Percentiles rank a stretch among this genome's conserved stretches.
These are phyloP conservation scores for Odontarrhena argentea DNA, from an alignment of 345 rosid genomes.

Conservation along the genomic window DNA sequence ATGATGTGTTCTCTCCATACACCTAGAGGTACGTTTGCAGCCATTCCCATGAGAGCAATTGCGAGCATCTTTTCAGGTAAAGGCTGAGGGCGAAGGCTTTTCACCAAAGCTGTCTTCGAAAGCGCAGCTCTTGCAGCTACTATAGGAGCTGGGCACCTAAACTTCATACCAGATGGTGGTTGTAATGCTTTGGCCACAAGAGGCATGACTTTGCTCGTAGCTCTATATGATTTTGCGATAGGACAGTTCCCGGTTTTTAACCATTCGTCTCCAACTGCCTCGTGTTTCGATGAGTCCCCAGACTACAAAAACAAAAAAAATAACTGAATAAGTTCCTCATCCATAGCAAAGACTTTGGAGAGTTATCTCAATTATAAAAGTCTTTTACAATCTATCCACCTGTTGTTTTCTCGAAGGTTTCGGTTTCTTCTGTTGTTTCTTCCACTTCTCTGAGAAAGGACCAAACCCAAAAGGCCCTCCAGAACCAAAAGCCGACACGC, in stretches of 20 bases:
- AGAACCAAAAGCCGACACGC: slow-evolving; percentile 75
- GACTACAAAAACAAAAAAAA: slow-evolving; percentile 44
- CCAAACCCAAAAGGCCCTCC: slow-evolving; percentile 81
- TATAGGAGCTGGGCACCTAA: slow-evolving; percentile 77
- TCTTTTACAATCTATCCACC: slow-evolving; percentile 43
- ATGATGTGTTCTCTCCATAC: slow-evolving; percentile 85
- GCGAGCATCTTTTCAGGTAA: slow-evolving; percentile 80
- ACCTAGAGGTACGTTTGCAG: slow-evolving; percentile 79
- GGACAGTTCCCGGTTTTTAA: slow-evolving; percentile 80
- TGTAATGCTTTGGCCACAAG: slow-evolving; percentile 65
- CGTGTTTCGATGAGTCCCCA: slow-evolving; percentile 58
- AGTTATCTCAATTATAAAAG: neutral
- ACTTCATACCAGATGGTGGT: slow-evolving; percentile 65
- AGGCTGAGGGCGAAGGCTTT: slow-evolving; percentile 79
- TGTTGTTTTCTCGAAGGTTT: slow-evolving; percentile 56
- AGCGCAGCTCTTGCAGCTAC: slow-evolving; percentile 88
- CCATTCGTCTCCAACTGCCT: slow-evolving; percentile 79
- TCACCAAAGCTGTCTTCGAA: slow-evolving; percentile 71
- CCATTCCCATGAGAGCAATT: slow-evolving; percentile 87
- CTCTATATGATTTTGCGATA: slow-evolving; percentile 83
- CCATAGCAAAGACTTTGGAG: neutral
- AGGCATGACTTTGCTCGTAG: slow-evolving; percentile 70
- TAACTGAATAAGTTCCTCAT: slow-evolving; percentile 12
- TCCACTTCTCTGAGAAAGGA: slow-evolving; percentile 64
- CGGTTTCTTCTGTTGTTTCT: slow-evolving; percentile 63